Percentiles rank a stretch among this genome's conserved stretches.
phyloP scores from a whole-genome alignment of 2,329 filamentous ascomycete genomes.

The Stachybotrys echinatus region DNA sequence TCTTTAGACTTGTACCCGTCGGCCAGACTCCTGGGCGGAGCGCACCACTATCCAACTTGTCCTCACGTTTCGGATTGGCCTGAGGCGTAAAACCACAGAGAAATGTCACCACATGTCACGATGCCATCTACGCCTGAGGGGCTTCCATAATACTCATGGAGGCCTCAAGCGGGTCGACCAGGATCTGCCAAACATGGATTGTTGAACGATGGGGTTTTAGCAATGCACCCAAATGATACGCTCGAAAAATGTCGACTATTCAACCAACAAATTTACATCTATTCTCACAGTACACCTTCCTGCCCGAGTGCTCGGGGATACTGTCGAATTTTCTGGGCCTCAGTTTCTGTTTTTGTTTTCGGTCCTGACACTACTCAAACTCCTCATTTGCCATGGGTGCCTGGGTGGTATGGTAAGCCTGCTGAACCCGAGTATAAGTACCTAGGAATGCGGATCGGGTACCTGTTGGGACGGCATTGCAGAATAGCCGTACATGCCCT shows the following conservation, averaged over 20 bases:
- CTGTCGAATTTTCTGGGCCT: too few species aligned
- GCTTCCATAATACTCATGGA: too few species aligned
- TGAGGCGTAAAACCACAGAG: slow-evolving; percentile 25
- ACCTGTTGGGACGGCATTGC: slow-evolving; percentile 81
- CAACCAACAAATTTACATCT: too few species aligned
- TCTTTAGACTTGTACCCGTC: slow-evolving; percentile 55
- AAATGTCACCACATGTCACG: neutral
- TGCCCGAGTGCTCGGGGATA: too few species aligned
- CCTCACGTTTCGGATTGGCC: slow-evolving; percentile 65
- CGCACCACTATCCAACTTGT: slow-evolving; percentile 65
- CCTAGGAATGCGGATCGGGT: slow-evolving; percentile 31
- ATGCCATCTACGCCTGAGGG: too few species aligned
- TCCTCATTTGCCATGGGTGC: slow-evolving; percentile 40
- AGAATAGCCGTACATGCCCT: slow-evolving; percentile 80
- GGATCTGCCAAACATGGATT: too few species aligned
- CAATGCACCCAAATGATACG: too few species aligned
- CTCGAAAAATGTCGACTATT: too few species aligned
- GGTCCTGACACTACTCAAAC: slow-evolving; percentile 35
- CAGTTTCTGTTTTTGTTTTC: too few species aligned
- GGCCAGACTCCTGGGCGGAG: slow-evolving; percentile 53
- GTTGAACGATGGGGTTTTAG: too few species aligned
- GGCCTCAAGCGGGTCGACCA: too few species aligned
- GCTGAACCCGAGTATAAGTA: neutral
- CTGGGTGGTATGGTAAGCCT: slow-evolving; percentile 14
- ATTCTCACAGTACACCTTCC: too few species aligned